These are phyloP conservation scores for Wickerhamiella vanderwaltii DNA, from an alignment of 805 yeast genomes.

Conservation along the genomic window DNA sequence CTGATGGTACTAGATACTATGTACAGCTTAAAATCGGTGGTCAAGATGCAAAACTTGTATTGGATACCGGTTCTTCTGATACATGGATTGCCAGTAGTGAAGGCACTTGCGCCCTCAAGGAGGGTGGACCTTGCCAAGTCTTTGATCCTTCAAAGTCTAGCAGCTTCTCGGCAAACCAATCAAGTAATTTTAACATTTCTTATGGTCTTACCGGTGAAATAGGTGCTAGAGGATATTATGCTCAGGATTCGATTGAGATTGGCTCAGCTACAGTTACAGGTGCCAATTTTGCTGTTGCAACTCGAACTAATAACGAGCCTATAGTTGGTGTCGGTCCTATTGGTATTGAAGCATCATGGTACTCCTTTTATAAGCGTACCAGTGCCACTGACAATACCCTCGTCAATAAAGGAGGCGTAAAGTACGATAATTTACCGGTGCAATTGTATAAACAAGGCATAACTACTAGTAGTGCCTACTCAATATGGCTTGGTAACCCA, in stretches of 20 bases:
- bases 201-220: conserved; percentile 34
- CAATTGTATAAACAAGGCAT: conserved; percentile 31
- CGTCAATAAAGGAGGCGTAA: not conserved
- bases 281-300: conserved; percentile 52
- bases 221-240: conserved; percentile 37
- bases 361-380: conserved; percentile 8
- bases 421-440: conserved; percentile 25
- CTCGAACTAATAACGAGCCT: conserved; percentile 50
- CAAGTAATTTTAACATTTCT: conserved; percentile 19
- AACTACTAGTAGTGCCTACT: conserved; percentile 33
- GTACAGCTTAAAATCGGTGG: conserved; percentile 5
- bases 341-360: conserved; percentile 21
- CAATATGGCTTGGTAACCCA: conserved; percentile 32
- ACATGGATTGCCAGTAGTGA: conserved; percentile 39
- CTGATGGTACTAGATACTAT: conserved; percentile 3
- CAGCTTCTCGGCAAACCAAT: not conserved
- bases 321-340: conserved; percentile 28
- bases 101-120: conserved; percentile 13
- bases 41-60: conserved; percentile 19
- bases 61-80: conserved; percentile 71
- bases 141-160: conserved; percentile 2
- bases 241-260: conserved; percentile 38
- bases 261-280: conserved; percentile 36
- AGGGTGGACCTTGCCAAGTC: not conserved
- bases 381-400: conserved; percentile 6